Conservation (phyloP, 1,284 basidiomycete species). For the Sparassis latifolia region DNA sequence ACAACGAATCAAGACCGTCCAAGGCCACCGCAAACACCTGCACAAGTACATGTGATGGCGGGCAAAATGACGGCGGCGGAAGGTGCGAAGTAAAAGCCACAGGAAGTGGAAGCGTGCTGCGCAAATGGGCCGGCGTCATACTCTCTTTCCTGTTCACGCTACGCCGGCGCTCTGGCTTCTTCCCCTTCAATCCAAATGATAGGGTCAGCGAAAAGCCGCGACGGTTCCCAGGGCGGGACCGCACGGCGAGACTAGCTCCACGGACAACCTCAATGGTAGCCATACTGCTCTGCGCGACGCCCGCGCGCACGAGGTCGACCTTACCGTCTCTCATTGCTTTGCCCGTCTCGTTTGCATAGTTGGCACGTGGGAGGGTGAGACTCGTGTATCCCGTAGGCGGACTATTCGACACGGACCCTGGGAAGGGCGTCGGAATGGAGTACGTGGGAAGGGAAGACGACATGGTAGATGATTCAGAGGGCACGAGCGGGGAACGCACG, state of each 20-base stretch:
- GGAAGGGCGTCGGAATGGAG: slow-evolving; percentile 24
- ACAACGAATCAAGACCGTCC: slow-evolving; percentile 64
- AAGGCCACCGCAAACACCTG: slow-evolving; percentile 83
- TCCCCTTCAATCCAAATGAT: slow-evolving; percentile 12
- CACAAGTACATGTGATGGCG: slow-evolving; percentile 63
- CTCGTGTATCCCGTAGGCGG: slow-evolving; percentile 48
- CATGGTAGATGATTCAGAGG: slow-evolving; percentile 3
- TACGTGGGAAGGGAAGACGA: slow-evolving; percentile 25
- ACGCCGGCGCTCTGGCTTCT: slow-evolving; percentile 7
- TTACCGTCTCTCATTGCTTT: slow-evolving; percentile 34
- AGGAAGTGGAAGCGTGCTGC: slow-evolving; percentile 44
- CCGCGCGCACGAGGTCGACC: slow-evolving; percentile 66
- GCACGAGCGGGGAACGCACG: neutral
- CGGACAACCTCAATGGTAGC: slow-evolving; percentile 75
- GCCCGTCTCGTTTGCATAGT: slow-evolving; percentile 33
- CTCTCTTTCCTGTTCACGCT: slow-evolving; percentile 15
- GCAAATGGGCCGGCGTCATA: slow-evolving; percentile 36
- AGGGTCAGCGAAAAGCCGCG: slow-evolving; percentile 15
- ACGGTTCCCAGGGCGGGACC: slow-evolving; percentile 4
- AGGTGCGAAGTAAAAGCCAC: slow-evolving; percentile 48
- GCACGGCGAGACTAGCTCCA: slow-evolving; percentile 36
- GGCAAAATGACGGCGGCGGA: slow-evolving; percentile 68
- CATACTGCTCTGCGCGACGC: slow-evolving; percentile 81
- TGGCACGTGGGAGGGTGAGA: slow-evolving; percentile 62
- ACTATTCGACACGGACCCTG: slow-evolving; percentile 10